Evolutionary conservation across 352 stramenopile genomes (phyloP).

Genomic region (Phytophthora cactorum): DNA sequence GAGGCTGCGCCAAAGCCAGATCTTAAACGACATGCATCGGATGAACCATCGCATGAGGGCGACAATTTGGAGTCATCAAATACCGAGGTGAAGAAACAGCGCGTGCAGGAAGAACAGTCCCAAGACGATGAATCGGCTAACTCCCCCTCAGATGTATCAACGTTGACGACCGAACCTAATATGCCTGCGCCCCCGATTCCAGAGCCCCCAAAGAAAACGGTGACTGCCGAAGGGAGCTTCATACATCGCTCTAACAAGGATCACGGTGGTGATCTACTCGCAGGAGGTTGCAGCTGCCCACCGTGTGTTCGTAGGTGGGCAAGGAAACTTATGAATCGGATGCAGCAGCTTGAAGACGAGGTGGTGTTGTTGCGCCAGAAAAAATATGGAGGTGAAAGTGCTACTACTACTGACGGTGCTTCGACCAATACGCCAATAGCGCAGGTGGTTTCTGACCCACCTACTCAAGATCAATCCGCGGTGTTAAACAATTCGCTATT

Average conservation of each 20-base stretch:
- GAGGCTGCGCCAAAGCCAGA: neutral
- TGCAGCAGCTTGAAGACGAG: constrained; percentile 45
- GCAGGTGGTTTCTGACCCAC: neutral
- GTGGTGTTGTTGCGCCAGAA: constrained; percentile 32
- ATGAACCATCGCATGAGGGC: neutral
- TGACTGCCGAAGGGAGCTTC: constrained; percentile 17
- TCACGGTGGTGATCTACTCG: constrained; percentile 38
- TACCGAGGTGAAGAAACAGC: constrained; percentile 20
- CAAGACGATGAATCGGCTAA: constrained; percentile 9
- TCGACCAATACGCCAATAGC: neutral
- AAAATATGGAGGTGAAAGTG: constrained; percentile 5
- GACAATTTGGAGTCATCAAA: constrained; percentile 9
- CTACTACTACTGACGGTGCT: neutral
- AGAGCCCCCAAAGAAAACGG: neutral
- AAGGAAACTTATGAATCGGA: constrained; percentile 40
- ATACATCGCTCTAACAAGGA: constrained; percentile 23
- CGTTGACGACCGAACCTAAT: constrained; percentile 10
- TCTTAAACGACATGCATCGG: constrained; percentile 17
- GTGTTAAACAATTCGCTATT: neutral
- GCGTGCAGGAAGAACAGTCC: constrained; percentile 10
- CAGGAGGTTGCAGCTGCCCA: constrained; percentile 39
- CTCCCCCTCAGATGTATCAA: constrained; percentile 18
- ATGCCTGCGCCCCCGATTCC: neutral
- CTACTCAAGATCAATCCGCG: neutral
- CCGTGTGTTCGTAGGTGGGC: constrained; percentile 44